phyloP scores from a whole-genome alignment of 2,329 filamentous ascomycete genomes.

The Aspergillus sp. region DNA sequence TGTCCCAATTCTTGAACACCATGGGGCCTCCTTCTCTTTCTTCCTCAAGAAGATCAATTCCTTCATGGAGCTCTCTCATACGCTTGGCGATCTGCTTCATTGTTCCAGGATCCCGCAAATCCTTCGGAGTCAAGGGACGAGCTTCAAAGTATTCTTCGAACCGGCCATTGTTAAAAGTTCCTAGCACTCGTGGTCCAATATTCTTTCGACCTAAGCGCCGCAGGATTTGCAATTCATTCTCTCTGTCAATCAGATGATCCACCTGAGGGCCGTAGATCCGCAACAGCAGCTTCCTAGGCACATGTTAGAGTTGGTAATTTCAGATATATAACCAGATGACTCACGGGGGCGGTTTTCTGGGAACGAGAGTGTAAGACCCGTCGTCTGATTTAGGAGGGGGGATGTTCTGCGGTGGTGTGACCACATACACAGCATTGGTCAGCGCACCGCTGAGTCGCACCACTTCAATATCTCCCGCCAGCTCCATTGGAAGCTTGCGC shows the following conservation, averaged over 20 bases:
- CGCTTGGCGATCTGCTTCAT: constrained; percentile 94
- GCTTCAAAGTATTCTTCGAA: constrained; percentile 95
- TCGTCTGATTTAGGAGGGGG: constrained; percentile 41
- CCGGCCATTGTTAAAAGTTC: constrained; percentile 89
- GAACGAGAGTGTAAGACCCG: constrained; percentile 32
- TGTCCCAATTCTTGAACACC: constrained; percentile 93
- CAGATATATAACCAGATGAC: constrained; percentile 21
- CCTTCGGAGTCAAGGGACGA: constrained; percentile 69
- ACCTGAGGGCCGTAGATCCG: constrained; percentile 94
- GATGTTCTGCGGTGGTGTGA: constrained; percentile 71
- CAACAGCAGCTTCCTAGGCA: constrained; percentile 69
- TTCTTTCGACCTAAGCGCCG: constrained; percentile 83
- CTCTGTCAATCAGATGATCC: constrained; percentile 90
- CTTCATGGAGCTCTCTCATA: constrained; percentile 93
- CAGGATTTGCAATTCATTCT: constrained; percentile 83
- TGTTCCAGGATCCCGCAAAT: constrained; percentile 77
- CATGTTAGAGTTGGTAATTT: background rate
- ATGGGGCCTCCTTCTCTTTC: constrained; percentile 77
- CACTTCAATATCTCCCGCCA: constrained; percentile 43
- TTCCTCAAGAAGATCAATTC: constrained; percentile 76
- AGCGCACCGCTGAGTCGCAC: constrained; percentile 72
- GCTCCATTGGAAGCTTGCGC: constrained; percentile 67
- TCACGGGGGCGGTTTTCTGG: constrained; percentile 54
- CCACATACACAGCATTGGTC: constrained; percentile 95
- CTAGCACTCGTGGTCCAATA: constrained; percentile 86